Percentiles rank a stretch among this genome's conserved stretches.
These are phyloP conservation scores for Henckelia pumila DNA, from an alignment of 257 asterid species.

Conservation along the genomic window DNA sequence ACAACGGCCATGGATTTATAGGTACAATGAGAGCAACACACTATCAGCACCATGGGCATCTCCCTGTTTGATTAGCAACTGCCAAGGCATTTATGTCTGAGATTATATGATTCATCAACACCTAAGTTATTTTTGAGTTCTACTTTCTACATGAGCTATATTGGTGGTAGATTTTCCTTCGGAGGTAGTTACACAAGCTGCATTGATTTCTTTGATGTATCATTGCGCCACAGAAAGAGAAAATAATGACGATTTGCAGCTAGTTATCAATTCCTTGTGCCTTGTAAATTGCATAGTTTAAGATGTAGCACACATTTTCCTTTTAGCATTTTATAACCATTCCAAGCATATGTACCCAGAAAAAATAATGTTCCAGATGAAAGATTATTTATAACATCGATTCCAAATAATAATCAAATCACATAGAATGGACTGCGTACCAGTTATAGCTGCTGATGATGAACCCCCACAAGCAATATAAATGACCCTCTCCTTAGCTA, in stretches of 20 bases:
- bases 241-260: not conserved
- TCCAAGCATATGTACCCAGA: not conserved
- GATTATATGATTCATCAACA: not conserved
- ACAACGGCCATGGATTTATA: not conserved
- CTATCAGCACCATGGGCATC: not conserved
- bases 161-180: not conserved
- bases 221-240: not conserved
- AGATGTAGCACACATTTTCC: not conserved
- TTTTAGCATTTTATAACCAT: not conserved
- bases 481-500: slow-evolving; percentile 65
- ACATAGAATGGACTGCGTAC: slow-evolving; percentile 34
- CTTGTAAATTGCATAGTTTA: not conserved
- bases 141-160: not conserved
- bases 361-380: not conserved
- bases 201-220: no score
- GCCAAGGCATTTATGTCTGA: not conserved
- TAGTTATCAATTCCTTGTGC: not conserved
- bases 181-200: not conserved
- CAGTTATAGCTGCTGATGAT: slow-evolving; percentile 91
- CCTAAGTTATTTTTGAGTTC: not conserved
- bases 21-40: not conserved
- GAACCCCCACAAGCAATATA: slow-evolving; percentile 93
- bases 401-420: not conserved
- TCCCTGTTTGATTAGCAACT: not conserved
- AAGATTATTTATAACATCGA: no score